These are phyloP conservation scores for Aspergillus novoparasiticus DNA, from an alignment of 2,329 filamentous ascomycete species.

Conservation along the genomic window DNA sequence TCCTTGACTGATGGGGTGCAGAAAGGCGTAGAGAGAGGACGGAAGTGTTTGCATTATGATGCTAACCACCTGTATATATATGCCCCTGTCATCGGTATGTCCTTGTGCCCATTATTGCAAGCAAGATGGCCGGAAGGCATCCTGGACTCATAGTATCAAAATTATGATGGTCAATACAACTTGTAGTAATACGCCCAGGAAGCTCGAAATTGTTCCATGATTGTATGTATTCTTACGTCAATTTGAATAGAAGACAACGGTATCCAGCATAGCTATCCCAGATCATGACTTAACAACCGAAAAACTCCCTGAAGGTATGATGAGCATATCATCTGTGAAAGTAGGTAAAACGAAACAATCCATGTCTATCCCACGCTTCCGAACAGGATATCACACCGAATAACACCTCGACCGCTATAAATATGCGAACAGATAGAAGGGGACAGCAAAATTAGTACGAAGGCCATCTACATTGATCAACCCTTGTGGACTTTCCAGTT, in stretches of 20 bases:
- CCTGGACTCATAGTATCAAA: not conserved
- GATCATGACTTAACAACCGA: not conserved
- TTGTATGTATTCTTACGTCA: not conserved
- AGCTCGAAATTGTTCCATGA: not conserved
- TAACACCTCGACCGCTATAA: not conserved
- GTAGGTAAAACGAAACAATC: not conserved
- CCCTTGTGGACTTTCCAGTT: constrained; percentile 50
- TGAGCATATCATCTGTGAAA: not conserved
- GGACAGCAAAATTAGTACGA: not conserved
- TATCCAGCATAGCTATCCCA: not conserved
- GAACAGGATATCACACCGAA: not conserved
- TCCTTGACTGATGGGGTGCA: too few species aligned
- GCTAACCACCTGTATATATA: too few species aligned
- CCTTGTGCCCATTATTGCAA: not conserved
- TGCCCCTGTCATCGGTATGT: not conserved
- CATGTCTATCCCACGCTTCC: not conserved
- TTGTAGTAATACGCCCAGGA: not conserved
- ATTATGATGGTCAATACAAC: not conserved
- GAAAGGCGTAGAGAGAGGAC: too few species aligned
- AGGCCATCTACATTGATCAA: constrained; percentile 8
- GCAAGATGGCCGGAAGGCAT: not conserved
- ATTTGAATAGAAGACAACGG: not conserved
- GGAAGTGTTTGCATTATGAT: too few species aligned
- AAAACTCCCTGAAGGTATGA: not conserved
- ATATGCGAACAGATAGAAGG: not conserved